phyloP scores from a whole-genome alignment of 495 filamentous ascomycete genomes.

The Clavariopsis aquatica region DNA sequence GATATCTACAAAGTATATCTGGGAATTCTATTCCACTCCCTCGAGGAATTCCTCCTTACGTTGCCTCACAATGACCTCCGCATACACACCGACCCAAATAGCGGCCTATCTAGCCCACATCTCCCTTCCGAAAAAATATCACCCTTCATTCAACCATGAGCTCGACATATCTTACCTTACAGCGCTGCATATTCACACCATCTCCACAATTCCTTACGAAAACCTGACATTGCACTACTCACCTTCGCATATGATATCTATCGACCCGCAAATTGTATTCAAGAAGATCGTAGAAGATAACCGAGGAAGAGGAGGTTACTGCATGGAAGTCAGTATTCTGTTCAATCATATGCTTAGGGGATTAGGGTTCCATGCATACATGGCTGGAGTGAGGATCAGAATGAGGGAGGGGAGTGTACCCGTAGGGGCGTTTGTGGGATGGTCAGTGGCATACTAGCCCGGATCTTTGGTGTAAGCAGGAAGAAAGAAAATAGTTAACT shows the following conservation, averaged over 20 bases:
- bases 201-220: slow-evolving; percentile 34
- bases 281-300: slow-evolving; percentile 22
- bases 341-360: slow-evolving; percentile 34
- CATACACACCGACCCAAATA: slow-evolving; percentile 31
- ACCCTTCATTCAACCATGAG: slow-evolving; percentile 7
- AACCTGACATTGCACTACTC: slow-evolving; percentile 35
- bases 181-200: slow-evolving; percentile 29
- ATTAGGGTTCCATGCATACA: slow-evolving; percentile 32
- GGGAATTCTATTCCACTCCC: not conserved
- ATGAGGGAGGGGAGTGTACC: slow-evolving; percentile 30
- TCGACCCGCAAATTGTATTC: slow-evolving; percentile 29
- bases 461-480: too few relatives aligned
- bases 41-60: not conserved
- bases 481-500: not conserved
- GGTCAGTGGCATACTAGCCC: slow-evolving; percentile 27
- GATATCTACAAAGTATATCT: too few relatives aligned
- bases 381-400: slow-evolving; percentile 34
- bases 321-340: slow-evolving; percentile 36
- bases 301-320: slow-evolving; percentile 33
- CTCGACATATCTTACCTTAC: slow-evolving; percentile 26
- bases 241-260: slow-evolving; percentile 5
- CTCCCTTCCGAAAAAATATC: slow-evolving; percentile 27
- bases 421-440: slow-evolving; percentile 32
- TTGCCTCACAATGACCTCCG: slow-evolving; percentile 19
- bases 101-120: slow-evolving; percentile 32